Evolutionary conservation across 345 rosid species (phyloP).

Genomic region (Euphorbia tirucalli): DNA sequence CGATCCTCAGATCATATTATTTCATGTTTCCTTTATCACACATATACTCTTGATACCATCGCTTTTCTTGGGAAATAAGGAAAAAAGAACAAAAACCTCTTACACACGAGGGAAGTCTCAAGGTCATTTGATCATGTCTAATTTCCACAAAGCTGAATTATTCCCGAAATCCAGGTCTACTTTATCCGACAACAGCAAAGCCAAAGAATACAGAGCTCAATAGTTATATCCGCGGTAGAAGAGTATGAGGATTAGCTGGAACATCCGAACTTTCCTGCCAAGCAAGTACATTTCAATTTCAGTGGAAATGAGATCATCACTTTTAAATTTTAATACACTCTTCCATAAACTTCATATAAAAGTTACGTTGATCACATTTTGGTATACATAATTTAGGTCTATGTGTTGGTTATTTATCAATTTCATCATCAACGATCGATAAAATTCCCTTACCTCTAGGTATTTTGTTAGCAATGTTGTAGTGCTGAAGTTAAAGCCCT

Average conservation of each 20-base stretch:
- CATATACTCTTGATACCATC: background rate
- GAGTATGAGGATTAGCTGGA: conserved; percentile 47
- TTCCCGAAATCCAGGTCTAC: background rate
- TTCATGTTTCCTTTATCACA: no score
- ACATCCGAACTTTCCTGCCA: conserved; percentile 57
- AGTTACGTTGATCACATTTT: background rate
- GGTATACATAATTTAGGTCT: background rate
- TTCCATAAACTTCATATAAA: background rate
- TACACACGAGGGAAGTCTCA: no score
- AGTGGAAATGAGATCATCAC: no score
- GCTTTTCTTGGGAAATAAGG: background rate
- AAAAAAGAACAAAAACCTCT: background rate
- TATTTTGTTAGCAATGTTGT: conserved; percentile 62
- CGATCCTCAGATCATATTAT: no score
- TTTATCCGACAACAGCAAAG: background rate
- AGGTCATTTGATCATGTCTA: background rate
- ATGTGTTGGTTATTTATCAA: background rate
- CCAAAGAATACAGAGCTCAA: no score
- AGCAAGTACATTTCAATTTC: no score
- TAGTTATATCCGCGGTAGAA: conserved; percentile 45
- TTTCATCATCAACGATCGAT: background rate
- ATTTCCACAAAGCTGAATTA: background rate
- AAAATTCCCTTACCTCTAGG: conserved; percentile 51
- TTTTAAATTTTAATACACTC: no score
- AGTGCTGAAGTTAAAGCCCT: conserved; percentile 93